A percentile compares a stretch with the other conserved stretches of the same genome.
Evolutionary conservation across 176 grass and related monocot genomes (phyloP).

Genomic region (Puya raimondii): DNA sequence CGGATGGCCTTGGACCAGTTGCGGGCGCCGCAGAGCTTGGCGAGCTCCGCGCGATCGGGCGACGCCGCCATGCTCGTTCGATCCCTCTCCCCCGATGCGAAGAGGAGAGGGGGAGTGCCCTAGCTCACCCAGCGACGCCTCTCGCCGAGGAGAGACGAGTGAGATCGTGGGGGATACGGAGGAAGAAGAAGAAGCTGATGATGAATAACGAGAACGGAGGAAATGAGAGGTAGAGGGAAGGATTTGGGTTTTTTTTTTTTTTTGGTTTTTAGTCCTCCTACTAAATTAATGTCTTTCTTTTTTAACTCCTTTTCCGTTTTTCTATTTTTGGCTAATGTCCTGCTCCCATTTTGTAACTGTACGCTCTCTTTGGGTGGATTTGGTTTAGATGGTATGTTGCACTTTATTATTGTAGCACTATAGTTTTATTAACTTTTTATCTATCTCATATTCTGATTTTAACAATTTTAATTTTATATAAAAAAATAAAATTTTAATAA

Average conservation of each 20-base stretch:
- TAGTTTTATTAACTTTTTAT: no score
- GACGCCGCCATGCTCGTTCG: conserved; percentile 23
- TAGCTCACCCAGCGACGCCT: conserved; percentile 16
- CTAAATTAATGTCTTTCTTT: background rate
- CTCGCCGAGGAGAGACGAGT: background rate
- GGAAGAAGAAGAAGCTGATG: background rate
- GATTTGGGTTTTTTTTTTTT: conserved; percentile 32
- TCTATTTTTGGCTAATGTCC: no score
- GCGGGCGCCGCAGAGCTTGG: conserved; percentile 54
- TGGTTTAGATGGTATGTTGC: no score
- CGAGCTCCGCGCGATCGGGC: conserved; percentile 68
- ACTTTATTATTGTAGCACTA: no score
- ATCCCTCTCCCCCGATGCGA: background rate
- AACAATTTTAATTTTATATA: no score
- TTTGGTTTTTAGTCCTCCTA: background rate
- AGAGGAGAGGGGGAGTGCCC: conserved; percentile 1
- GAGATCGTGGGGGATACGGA: background rate
- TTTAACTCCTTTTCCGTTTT: no score
- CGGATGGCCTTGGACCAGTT: conserved; percentile 99
- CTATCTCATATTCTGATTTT: no score
- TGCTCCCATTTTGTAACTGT: no score
- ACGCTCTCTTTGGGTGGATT: no score
- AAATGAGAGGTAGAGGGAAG: conserved; percentile 24
- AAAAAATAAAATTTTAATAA: no score
- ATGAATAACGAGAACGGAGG: background rate